These are phyloP conservation scores for Candida anglica DNA, from an alignment of 805 yeast genomes.

Conservation along the genomic window DNA sequence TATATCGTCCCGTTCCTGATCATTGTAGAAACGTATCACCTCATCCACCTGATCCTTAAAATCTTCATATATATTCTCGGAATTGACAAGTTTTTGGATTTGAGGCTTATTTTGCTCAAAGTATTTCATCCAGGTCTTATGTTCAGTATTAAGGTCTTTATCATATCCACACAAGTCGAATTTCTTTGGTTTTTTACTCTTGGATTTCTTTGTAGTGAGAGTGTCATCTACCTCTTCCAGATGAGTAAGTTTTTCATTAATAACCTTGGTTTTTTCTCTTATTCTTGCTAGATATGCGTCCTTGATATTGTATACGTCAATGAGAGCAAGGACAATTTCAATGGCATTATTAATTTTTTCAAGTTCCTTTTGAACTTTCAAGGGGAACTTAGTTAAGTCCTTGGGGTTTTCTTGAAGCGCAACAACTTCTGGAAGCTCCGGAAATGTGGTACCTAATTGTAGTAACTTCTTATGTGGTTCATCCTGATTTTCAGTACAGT, in stretches of 20 bases:
- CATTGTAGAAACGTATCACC: constrained; percentile 8
- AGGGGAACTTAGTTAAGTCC: constrained; percentile 10
- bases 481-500: constrained; percentile 7
- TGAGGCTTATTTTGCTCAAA: not conserved
- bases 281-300: constrained; percentile 20
- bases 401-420: constrained; percentile 12
- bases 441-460: constrained; percentile 35
- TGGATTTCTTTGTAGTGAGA: constrained; percentile 7
- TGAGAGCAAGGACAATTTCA: constrained; percentile 8
- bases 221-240: constrained; percentile 1
- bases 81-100: constrained; percentile 1
- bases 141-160: constrained; percentile 12
- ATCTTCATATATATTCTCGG: constrained; percentile 6
- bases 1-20: constrained; percentile 10
- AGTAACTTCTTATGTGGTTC: constrained; percentile 16
- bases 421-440: constrained; percentile 34
- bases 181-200: constrained; percentile 19
- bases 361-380: constrained; percentile 13
- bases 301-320: constrained; percentile 12
- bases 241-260: constrained; percentile 32
- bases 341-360: constrained; percentile 13
- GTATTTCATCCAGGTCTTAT: constrained; percentile 1
- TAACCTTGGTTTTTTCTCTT: constrained; percentile 31
- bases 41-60: constrained; percentile 13
- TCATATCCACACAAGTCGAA: constrained; percentile 56